Percentiles rank a stretch among this genome's conserved stretches.
phyloP scores from a whole-genome alignment of 1,139 yeast species.

The Candida pseudocylindracea region DNA sequence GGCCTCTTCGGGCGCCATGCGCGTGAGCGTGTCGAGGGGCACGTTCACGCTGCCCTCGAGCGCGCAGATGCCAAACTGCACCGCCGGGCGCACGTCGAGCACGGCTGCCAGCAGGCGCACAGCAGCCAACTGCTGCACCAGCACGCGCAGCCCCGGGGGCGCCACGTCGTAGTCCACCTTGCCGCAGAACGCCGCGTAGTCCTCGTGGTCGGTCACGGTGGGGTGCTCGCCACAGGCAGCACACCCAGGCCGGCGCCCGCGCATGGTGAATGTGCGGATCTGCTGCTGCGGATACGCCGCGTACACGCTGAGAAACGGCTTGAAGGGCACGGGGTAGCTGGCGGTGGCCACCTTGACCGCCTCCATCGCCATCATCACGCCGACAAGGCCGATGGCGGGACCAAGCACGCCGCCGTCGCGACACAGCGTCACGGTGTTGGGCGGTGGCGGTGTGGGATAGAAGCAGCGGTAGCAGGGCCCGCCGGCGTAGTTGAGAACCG shows the following conservation, averaged over 20 bases:
- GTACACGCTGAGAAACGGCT: conserved; percentile 50
- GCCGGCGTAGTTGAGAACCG: conserved; percentile 44
- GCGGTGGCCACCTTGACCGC: conserved; percentile 53
- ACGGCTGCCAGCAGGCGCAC: conserved; percentile 8
- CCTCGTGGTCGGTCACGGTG: conserved; percentile 18
- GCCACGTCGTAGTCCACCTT: conserved; percentile 20
- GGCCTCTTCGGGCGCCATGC: conserved; percentile 3
- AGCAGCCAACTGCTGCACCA: conserved; percentile 18
- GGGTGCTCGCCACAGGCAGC: conserved; percentile 37
- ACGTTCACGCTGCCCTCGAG: conserved; percentile 40
- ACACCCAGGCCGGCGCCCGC: conserved; percentile 42
- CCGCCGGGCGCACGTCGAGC: conserved; percentile 65
- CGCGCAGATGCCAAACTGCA: conserved; percentile 48
- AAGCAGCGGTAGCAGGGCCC: conserved; percentile 96
- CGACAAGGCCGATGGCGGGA: conserved; percentile 84
- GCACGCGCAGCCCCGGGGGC: conserved; percentile 17
- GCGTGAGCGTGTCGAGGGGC: conserved; percentile 21
- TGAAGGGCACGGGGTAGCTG: conserved; percentile 29
- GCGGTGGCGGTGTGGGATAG: conserved; percentile 80
- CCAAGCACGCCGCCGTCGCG: conserved; percentile 93
- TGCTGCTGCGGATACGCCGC: conserved; percentile 57
- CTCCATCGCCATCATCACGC: conserved; percentile 76
- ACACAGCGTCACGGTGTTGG: conserved; percentile 65
- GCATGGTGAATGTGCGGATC: conserved; percentile 58
- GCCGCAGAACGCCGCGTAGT: conserved; percentile 66